These are phyloP conservation scores for Herpetomonas muscarum DNA, from an alignment of 208 protist species.

Conservation along the genomic window DNA sequence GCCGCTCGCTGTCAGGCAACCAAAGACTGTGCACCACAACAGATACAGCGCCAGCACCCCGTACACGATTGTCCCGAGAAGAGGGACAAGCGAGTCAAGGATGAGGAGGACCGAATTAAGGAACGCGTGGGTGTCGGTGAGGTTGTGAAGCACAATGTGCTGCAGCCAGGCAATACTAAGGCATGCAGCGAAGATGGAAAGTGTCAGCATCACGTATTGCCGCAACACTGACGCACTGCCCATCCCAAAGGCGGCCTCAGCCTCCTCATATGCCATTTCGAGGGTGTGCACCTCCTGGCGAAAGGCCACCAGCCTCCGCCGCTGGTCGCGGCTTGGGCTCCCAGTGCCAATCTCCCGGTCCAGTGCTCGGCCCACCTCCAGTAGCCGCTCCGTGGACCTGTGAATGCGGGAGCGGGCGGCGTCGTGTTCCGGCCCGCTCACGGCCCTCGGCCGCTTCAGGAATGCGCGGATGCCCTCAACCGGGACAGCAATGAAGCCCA, in stretches of 20 bases:
- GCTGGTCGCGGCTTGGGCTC: constrained; percentile 21
- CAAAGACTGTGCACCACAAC: constrained; percentile 81
- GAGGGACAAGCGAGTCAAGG: constrained; percentile 67
- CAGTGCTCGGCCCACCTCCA: constrained; percentile 54
- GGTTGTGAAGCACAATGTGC: constrained; percentile 84
- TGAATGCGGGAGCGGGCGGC: constrained; percentile 53
- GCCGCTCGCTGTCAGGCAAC: constrained; percentile 82
- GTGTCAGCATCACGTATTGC: constrained; percentile 30
- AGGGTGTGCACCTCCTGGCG: constrained; percentile 71
- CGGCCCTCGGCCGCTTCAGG: constrained; percentile 57
- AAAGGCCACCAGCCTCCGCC: constrained; percentile 59
- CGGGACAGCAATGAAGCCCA: constrained; percentile 89
- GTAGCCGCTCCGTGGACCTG: constrained; percentile 54
- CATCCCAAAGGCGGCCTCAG: constrained; percentile 74
- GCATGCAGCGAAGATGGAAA: constrained; percentile 35
- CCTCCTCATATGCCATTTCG: constrained; percentile 56
- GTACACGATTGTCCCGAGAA: constrained; percentile 86
- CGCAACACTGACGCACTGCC: constrained; percentile 53
- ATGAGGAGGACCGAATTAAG: constrained; percentile 68
- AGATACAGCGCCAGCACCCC: constrained; percentile 87
- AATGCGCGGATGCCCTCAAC: constrained; percentile 77
- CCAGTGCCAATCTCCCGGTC: constrained; percentile 35
- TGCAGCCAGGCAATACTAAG: constrained; percentile 80
- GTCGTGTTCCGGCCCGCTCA: constrained; percentile 77
- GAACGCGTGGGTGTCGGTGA: constrained; percentile 57